A percentile compares a stretch with the other conserved stretches of the same genome.
These are phyloP conservation scores for Aureobasidium mangrovei DNA, from an alignment of 2,329 filamentous ascomycete species.

Conservation along the genomic window DNA sequence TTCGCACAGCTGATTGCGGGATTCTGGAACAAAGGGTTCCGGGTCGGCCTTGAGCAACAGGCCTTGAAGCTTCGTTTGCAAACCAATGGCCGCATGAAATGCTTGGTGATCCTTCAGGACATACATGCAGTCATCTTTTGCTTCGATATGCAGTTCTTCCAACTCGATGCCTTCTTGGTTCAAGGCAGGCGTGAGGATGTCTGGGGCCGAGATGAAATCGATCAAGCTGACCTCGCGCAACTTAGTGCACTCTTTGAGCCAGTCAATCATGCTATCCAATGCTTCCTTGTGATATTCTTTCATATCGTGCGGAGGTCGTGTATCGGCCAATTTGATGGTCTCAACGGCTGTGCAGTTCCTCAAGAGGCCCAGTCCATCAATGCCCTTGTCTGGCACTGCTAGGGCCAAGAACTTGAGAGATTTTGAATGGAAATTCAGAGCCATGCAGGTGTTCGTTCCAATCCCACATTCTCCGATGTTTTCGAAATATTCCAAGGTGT, in stretches of 20 bases:
- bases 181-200: constrained; percentile 44
- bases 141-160: constrained; percentile 38
- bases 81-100: constrained; percentile 45
- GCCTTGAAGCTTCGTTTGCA: constrained; percentile 41
- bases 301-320: constrained; percentile 35
- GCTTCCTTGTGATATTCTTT: constrained; percentile 45
- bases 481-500: constrained; percentile 51
- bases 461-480: constrained; percentile 49
- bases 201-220: constrained; percentile 43
- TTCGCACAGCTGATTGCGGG: constrained; percentile 41
- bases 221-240: constrained; percentile 44
- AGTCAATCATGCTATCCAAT: constrained; percentile 43
- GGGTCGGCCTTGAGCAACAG: constrained; percentile 41
- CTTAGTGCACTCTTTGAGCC: constrained; percentile 46
- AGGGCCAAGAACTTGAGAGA: constrained; percentile 49
- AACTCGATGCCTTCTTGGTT: constrained; percentile 40
- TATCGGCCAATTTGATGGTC: constrained; percentile 41
- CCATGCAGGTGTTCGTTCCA: constrained; percentile 45
- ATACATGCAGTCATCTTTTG: constrained; percentile 29
- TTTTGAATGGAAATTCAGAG: constrained; percentile 43
- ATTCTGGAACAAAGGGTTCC: constrained; percentile 37
- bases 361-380: constrained; percentile 42
- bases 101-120: constrained; percentile 38
- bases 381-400: constrained; percentile 40
- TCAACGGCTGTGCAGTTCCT: constrained; percentile 42